Evolutionary conservation across 768 basidiomycete species (phyloP).

Genomic region (Leccinum subgranulosum): DNA sequence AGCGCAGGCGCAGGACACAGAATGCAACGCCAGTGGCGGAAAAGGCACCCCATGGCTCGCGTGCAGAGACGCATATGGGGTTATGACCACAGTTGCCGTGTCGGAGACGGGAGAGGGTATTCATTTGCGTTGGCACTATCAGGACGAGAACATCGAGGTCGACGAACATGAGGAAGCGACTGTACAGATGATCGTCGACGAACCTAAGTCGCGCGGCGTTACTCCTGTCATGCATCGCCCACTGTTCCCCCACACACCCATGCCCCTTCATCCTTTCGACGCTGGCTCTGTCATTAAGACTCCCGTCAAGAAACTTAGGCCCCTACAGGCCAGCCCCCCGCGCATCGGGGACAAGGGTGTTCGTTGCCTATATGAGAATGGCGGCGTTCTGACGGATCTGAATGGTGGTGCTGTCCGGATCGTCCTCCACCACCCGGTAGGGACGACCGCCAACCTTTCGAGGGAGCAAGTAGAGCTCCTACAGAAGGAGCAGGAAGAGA

Average conservation of each 20-base stretch:
- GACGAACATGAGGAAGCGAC: conserved; percentile 8
- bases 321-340: conserved; percentile 26
- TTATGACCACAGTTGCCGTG: conserved; percentile 11
- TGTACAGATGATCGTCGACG: conserved; percentile 11
- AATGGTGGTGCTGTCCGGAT: conserved; percentile 15
- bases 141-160: conserved; percentile 2
- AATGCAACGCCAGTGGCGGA: background rate
- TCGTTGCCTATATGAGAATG: conserved; percentile 18
- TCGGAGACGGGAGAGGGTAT: conserved; percentile 22
- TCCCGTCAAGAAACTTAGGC: conserved; percentile 26
- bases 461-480: conserved; percentile 22
- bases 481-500: conserved; percentile 9
- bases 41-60: conserved; percentile 14
- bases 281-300: conserved; percentile 32
- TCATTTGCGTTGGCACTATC: conserved; percentile 21
- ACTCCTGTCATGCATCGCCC: conserved; percentile 5
- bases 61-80: conserved; percentile 14
- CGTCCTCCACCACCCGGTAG: conserved; percentile 21
- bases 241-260: conserved; percentile 20
- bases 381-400: conserved; percentile 8
- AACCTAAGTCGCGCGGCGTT: conserved; percentile 10
- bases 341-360: conserved; percentile 30
- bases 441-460: conserved; percentile 23
- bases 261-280: conserved; percentile 18
- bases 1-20: background rate